Evolutionary conservation across 2,329 filamentous ascomycete genomes (phyloP), one percentile per base, ranked within the genome.

Genomic region (Claviceps digitariae): DNA sequence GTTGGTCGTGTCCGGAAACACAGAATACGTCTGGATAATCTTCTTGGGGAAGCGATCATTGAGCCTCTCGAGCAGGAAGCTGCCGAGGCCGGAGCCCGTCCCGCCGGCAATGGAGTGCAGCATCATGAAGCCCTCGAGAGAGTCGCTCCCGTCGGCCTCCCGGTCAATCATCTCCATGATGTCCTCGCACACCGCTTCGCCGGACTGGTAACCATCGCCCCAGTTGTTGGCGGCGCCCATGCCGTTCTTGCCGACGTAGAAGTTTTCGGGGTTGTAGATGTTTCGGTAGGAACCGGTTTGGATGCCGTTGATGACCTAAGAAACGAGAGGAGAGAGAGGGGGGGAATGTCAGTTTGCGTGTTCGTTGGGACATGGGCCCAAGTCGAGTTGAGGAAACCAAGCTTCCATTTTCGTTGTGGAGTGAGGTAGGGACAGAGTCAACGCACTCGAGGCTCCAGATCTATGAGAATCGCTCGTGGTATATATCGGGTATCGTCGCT

Each of bases 141-240:
- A 96, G 69, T 98, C 93, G 67, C 91, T 97, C 34, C 94, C 94
- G 69, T 98, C 93, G 17, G 94, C 93, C 68, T 98, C 93, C 56
- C 93, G 86, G 66, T 98, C 93, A 64, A 98, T 95, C 90, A 98
- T 98, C 68, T 98, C 94, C 78, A 98, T 88, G 53, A 98, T 89
- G 67, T 98, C 93, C 69, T 98, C 93, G 62, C 91, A 89, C 21
- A 98, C 89, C 46, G 79, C 77, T 68, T 96, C 90, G 60, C 90
- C 93, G 52, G 88, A 90, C 60, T 93, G 84, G 71, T 98, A 98
- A 48, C 93, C 93, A 64, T 93, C 87, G 56, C 90, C 93, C 93
- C 93, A 98, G 69, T 97, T 98, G 71, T 98, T 98, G 47, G 90
- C 93, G 7, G 93, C 93, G 47, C 93, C 93, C 53, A 88, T 83